Evolutionary conservation across 2,329 filamentous ascomycete genomes (phyloP).

Genomic region (Blumeriella jaapii): DNA sequence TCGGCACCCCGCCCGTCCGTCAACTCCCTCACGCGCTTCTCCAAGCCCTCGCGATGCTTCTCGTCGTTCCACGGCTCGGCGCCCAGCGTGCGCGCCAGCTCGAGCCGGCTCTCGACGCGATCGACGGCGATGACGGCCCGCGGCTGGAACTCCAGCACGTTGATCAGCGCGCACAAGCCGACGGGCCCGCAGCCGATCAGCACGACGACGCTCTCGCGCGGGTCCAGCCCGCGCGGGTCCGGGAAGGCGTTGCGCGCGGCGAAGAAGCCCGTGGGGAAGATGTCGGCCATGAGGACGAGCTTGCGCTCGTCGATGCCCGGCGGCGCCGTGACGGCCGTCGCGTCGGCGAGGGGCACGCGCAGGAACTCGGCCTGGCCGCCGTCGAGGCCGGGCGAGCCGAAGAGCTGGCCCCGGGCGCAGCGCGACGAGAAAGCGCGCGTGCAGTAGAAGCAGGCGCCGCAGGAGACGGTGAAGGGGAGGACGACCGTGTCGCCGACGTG

Average conservation of each 20-base stretch:
- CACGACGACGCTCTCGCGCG: constrained; percentile 59
- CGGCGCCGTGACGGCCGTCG: constrained; percentile 66
- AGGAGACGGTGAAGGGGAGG: constrained; percentile 72
- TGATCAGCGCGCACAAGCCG: constrained; percentile 72
- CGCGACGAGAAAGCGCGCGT: constrained; percentile 64
- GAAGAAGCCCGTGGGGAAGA: constrained; percentile 81
- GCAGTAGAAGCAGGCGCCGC: constrained; percentile 75
- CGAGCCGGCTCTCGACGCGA: constrained; percentile 61
- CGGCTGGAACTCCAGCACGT: constrained; percentile 63
- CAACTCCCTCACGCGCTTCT: constrained; percentile 57
- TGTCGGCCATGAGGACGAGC: constrained; percentile 82
- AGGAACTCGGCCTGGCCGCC: constrained; percentile 77
- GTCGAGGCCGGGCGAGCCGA: constrained; percentile 58
- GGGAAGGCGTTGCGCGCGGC: constrained; percentile 70
- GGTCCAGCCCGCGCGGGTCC: constrained; percentile 41
- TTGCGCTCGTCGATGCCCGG: constrained; percentile 60
- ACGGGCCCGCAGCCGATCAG: constrained; percentile 79
- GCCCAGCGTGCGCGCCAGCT: constrained; percentile 60
- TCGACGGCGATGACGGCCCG: constrained; percentile 71
- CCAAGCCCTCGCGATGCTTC: constrained; percentile 32
- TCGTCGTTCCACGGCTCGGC: constrained; percentile 73
- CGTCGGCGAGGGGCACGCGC: constrained; percentile 69
- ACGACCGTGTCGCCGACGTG: constrained; percentile 68
- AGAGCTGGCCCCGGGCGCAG: constrained; percentile 58
- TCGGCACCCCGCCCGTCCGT: constrained; percentile 78